Evolutionary conservation across 2,329 filamentous ascomycete species (phyloP), one percentile per base, ranked within the genome.

Genomic region (Septoria linicola): DNA sequence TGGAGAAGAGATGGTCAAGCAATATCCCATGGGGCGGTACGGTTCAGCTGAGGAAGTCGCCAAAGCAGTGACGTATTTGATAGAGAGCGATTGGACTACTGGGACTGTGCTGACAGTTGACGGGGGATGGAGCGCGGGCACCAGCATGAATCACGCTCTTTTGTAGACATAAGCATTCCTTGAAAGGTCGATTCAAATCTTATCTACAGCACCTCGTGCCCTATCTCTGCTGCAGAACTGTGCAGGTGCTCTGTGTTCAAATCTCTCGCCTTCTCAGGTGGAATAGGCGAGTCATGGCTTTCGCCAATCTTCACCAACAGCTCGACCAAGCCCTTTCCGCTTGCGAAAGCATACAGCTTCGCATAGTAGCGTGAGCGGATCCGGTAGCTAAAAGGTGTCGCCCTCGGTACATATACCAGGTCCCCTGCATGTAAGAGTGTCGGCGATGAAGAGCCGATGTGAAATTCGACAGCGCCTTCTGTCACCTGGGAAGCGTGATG

Each of bases 401-500:
- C 76, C 1, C 73, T 73, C 0, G 77, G 71, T 8, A 80, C 66
- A 31, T 79, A 69, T 0, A 78, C 65, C 0, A 77, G 76, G 58
- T 80, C 73, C 1, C 77, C 77, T 41, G 75, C 74, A 2, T 69
- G 63, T 32, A 77, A 68, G 3, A 65, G 58, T 1, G 59, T 63
- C 53, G 70, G 69, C 3, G 55, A 51, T 4, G 63, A 61, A 1
- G 62, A 71, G 49, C 68, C 66, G 21, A 80, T 49, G 30, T 61
- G 66, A 3, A 81, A 70, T 13, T 63, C 66, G 3, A 80, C 58
- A 0, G 68, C 55, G 0, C 78, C 78, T 51, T 80, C 77, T 35
- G 71, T 65, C 0, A 80, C 70, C 47, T 69, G 72, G 40, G 82
- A 69, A 45, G 76, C 79, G 61, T 82, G 80, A 55, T 81, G 78